Base-by-base conservation (phyloP, 2,329 filamentous ascomycete genomes). In the Penicillium thymicola region DNA sequence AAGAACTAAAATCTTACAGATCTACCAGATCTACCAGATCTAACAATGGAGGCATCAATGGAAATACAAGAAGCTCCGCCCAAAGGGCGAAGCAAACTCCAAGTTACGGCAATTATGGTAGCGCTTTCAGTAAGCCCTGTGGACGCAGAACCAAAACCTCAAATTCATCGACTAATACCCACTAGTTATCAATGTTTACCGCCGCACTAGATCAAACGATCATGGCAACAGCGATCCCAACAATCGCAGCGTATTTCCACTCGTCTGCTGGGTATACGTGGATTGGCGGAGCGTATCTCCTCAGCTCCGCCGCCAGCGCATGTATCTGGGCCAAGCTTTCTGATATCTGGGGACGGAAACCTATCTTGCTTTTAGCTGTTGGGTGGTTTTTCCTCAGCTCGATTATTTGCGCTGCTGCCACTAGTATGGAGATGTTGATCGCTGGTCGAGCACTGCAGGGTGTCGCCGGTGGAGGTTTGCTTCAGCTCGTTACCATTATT, bases 201-300 rank as follows among this genome's bases (percentile, higher is more conserved):
- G 67, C 74, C 4, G 73, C 75, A 1, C 64, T 77, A 4, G 73
- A 77, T 49, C 68, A 72, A 55, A 85, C 84, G 0, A 86, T 86
- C 60, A 78, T 87, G 51, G 82, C 84, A 0, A 86, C 85, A 4
- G 83, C 84, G 2, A 72, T 86, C 0, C 84, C 85, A 0, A 85
- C 83, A 1, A 86, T 87, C 51, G 77, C 78, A 16, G 75, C 79
- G 34, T 79, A 88, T 58, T 83, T 92, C 59, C 68, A 85, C 43
- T 89, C 88, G 6, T 84, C 84, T 3, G 77, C 82, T 16, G 89
- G 88, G 25, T 92, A 91, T 72, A 85, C 86, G 14, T 92, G 89
- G 90, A 88, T 93, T 58, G 89, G 89, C 1, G 85, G 82, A 28
- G 84, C 89, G 0, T 92, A 89, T 70, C 77, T 91, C 4, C 82